Conservation (phyloP, 768 basidiomycete genomes). For the Kwoniella botswanensis region DNA sequence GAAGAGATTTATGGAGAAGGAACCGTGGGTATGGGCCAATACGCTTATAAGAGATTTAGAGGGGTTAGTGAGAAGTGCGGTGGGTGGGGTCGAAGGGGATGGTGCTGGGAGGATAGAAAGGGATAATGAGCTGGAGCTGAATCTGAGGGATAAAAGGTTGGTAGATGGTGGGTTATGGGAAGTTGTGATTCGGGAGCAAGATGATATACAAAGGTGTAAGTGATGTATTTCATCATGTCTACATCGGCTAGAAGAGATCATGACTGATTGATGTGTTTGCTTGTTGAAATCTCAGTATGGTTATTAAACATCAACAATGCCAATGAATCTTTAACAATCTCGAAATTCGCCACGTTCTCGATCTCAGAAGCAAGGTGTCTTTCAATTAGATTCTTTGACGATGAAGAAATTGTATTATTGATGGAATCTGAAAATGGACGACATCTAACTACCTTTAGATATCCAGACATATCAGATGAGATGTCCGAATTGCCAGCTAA, state of each 20-base stretch:
- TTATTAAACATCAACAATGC: background rate
- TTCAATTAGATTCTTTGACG: slow-evolving; percentile 43
- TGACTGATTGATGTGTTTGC: too few species aligned
- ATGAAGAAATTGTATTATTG: slow-evolving; percentile 36
- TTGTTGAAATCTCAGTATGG: background rate
- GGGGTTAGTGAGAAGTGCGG: slow-evolving; percentile 19
- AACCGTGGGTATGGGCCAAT: slow-evolving; percentile 44
- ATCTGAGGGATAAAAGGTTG: slow-evolving; percentile 11
- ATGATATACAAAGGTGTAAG: slow-evolving; percentile 12
- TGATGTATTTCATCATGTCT: background rate
- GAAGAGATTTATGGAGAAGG: slow-evolving; percentile 21
- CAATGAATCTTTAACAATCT: background rate
- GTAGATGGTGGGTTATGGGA: slow-evolving; percentile 8
- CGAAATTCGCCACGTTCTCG: slow-evolving; percentile 5
- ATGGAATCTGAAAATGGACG: slow-evolving; percentile 15
- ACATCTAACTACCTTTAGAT: slow-evolving; percentile 32
- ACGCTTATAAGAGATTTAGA: slow-evolving; percentile 23
- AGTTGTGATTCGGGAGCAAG: background rate
- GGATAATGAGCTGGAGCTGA: background rate
- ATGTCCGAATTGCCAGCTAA: background rate
- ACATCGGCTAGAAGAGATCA: background rate
- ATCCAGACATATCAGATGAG: slow-evolving; percentile 10
- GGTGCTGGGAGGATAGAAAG: background rate
- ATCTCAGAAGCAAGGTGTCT: slow-evolving; percentile 14
- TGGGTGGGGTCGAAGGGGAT: background rate